Evolutionary conservation across 768 basidiomycete species (phyloP), one percentile per base, ranked within the genome.

Genomic region (Kwoniella newhampshirensis): DNA sequence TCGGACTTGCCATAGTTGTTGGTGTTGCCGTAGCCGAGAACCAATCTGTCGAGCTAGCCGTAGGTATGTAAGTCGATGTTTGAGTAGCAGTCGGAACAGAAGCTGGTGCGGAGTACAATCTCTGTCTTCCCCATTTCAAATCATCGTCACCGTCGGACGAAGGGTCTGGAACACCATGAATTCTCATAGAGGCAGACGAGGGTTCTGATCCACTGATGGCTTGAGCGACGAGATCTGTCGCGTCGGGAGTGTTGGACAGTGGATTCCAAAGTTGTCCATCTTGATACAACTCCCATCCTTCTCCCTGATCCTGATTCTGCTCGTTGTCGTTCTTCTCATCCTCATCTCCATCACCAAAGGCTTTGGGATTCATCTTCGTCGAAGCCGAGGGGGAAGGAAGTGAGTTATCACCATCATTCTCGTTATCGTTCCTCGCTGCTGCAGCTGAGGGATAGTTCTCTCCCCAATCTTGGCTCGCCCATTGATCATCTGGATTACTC

Each of bases 141-240:
- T 42, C n/a, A 7, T 42, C 21, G 40, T 7, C n/a, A n/a, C 13
- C 2, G 21, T 45, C 40, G 2, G 5, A n/a, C n/a, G n/a, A n/a
- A n/a, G n/a, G n/a, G n/a, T 17, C 17, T 27, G 15, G 23, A 25
- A 6, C 40, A 15, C 18, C 15, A 25, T 45, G 8, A 37, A 26
- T 12, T 28, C 23, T 41, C 15, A n/a, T 12, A 5, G 40, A 15
- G 18, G 37, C 32, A 17, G 51, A 26, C 2, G 41, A 45, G 17
- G 46, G 13, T 37, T 50, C 44, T 26, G 25, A 42, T n/a, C 56
- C 51, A 13, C 28, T 39, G 41, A 58, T 51, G 4, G n/a, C 9
- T 8, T 13, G 18, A 6, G 48, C 56, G 1, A 58, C 42, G 11
- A 58, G 42, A 30, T 45, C 50, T 6, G 47, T 58, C 17, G 56